Base-by-base conservation (phyloP, 371 early-diverging fungal genomes). In the Zopfochytrium polystomum region DNA sequence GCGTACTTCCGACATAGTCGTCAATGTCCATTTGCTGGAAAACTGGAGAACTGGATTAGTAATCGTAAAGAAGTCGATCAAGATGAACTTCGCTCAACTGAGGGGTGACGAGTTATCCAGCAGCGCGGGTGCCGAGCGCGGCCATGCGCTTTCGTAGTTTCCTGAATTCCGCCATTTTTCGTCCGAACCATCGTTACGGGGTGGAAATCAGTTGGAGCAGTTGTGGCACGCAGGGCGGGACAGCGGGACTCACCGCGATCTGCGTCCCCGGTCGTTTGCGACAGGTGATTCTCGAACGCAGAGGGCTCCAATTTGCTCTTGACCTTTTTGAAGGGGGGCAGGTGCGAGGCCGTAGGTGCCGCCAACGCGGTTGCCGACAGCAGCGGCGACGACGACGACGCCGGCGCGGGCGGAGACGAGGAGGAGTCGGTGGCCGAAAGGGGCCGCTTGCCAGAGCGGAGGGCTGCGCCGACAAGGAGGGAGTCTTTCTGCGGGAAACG, bases 11-110 rank as follows among this genome's bases (percentile, higher is more conserved):
- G 22, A 66, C 58, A 38, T 67, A 63, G 31, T 96, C 96, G 59
- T 95, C 95, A 20, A 90, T 81, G 63, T 96, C 96, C 63, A 96
- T 84, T 67, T 97, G 96, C 67, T 95, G 96, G 56, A 97, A 97
- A 1, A 92, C 90, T 85, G 52, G 23, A 48, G 5, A 52, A 52
- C 5, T 22, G 32, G 35, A 22, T 52, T 5, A 6, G 55, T 31
- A 13, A 11, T n/a, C 27, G 49, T 18, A 56, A 29, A 23, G 20
- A 15, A 38, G 42, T n/a, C 42, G n/a, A n/a, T n/a, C 9, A 9
- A 9, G 11, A 38, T 11, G n/a, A 9, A 38, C 9, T 11, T 38
- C 42, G n/a, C 9, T n/a, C 42, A 9, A 38, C 42, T n/a, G 42
- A 38, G 11, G 9, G 42, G 11, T 11, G 42, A 38, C 42, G 9